phyloP scores from a whole-genome alignment of 176 grass and related monocot species.

The Rhynchospora tenuis region DNA sequence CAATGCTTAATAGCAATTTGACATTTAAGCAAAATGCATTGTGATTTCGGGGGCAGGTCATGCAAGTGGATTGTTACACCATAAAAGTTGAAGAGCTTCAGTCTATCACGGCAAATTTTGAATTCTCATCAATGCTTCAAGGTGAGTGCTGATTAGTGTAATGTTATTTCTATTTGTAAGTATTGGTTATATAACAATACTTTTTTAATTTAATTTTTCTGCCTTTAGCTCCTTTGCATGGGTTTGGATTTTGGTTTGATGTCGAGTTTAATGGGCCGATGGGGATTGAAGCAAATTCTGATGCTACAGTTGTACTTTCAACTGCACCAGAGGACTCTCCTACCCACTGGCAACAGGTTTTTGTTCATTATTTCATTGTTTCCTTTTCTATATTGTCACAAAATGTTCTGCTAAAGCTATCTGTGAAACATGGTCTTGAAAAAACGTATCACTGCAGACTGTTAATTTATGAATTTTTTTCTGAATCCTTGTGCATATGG shows the following conservation, averaged over 20 bases:
- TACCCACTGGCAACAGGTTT: constrained; percentile 98
- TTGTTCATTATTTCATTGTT: constrained; percentile 8
- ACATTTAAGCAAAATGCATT: background rate
- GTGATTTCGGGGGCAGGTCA: constrained; percentile 42
- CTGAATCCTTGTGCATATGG: background rate
- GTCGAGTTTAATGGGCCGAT: constrained; percentile 78
- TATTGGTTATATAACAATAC: background rate
- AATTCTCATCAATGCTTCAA: constrained; percentile 87
- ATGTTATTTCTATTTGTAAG: constrained; percentile 7
- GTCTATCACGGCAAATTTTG: constrained; percentile 57
- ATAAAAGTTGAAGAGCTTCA: constrained; percentile 77
- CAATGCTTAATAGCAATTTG: background rate
- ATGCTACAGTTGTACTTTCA: constrained; percentile 69
- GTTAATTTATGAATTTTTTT: background rate
- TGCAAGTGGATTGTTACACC: constrained; percentile 90
- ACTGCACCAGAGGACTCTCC: constrained; percentile 92
- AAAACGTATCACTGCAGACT: background rate
- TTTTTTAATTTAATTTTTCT: constrained; percentile 8
- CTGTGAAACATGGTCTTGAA: background rate
- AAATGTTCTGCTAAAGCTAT: background rate
- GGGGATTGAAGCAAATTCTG: constrained; percentile 50
- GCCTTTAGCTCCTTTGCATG: constrained; percentile 78
- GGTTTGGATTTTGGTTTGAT: constrained; percentile 99
- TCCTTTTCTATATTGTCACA: background rate
- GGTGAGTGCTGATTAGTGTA: constrained; percentile 39